Percentiles rank a stretch among this genome's conserved stretches.
Evolutionary conservation across 257 asterid species (phyloP).

Genomic region (Jacaranda copaia): DNA sequence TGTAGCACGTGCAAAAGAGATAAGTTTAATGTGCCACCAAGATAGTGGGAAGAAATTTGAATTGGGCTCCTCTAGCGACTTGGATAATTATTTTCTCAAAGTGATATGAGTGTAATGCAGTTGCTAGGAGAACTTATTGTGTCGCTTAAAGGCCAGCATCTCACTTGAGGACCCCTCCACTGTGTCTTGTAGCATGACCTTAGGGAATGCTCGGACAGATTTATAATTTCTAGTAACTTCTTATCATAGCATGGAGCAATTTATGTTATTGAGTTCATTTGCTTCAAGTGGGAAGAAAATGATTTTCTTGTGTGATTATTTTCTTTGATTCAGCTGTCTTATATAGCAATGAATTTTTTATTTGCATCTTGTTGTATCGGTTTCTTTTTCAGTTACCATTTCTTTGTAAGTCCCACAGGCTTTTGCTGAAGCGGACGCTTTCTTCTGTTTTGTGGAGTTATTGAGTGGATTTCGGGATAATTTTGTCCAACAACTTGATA

Average conservation of each 20-base stretch:
- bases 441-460: conserved; percentile 96
- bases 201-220: neutral
- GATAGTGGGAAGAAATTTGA: neutral
- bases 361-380: conserved; percentile 12
- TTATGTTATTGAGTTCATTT: conserved; percentile 23
- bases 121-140: neutral
- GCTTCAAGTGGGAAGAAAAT: conserved; percentile 29
- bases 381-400: conserved; percentile 39
- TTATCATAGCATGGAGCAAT: conserved; percentile 16
- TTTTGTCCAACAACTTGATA: conserved; percentile 96
- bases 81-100: neutral
- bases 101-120: neutral
- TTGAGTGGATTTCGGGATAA: conserved; percentile 93
- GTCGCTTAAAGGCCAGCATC: too few species aligned
- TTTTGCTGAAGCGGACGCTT: conserved; percentile 90
- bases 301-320: conserved; percentile 30
- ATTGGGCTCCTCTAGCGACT: neutral
- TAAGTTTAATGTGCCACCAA: neutral
- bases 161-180: neutral
- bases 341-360: conserved; percentile 4
- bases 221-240: neutral
- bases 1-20: neutral
- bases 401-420: conserved; percentile 62
- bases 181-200: neutral
- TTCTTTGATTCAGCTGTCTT: conserved; percentile 29